Conservation (phyloP, 768 basidiomycete genomes). For the Symmetrospora coprosmae region DNA sequence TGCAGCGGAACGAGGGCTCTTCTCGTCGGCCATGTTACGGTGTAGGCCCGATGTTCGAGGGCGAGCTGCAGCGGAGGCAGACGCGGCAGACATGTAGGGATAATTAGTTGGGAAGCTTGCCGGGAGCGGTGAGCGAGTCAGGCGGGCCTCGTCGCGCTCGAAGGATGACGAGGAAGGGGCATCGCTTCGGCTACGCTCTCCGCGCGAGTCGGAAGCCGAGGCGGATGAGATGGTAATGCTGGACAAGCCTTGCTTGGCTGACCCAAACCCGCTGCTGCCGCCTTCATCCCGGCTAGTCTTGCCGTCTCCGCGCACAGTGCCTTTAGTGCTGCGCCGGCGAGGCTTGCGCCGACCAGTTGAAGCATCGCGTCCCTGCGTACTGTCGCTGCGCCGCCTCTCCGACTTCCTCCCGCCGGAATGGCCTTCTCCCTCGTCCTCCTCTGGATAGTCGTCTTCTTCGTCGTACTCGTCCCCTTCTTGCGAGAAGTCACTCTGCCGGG, state of each 20-base stretch:
- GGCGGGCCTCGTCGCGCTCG: too few relatives aligned
- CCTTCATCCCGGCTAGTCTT: not conserved
- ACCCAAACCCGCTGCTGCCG: too few relatives aligned
- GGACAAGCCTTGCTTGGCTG: not conserved
- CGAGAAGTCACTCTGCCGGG: not conserved
- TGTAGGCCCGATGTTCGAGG: not conserved
- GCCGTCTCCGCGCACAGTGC: too few relatives aligned
- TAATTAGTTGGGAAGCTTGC: conserved; percentile 17
- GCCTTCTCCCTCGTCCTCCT: not conserved
- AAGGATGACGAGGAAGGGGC: too few relatives aligned
- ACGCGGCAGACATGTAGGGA: conserved; percentile 12
- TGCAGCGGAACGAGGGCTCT: too few relatives aligned
- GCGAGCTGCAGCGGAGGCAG: not conserved
- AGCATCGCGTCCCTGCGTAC: not conserved
- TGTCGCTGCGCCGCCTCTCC: not conserved
- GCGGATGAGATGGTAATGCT: conserved; percentile 8
- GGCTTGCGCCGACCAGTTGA: too few relatives aligned
- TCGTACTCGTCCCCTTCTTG: conserved; percentile 1
- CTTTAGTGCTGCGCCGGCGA: too few relatives aligned
- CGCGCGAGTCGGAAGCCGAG: not conserved
- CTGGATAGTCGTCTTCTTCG: not conserved
- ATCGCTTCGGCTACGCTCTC: too few relatives aligned
- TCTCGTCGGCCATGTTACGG: too few relatives aligned
- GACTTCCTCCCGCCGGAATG: not conserved
- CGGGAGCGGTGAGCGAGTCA: too few relatives aligned